Base-by-base conservation (phyloP, 2,329 filamentous ascomycete species). In the Coniella lustricola region DNA sequence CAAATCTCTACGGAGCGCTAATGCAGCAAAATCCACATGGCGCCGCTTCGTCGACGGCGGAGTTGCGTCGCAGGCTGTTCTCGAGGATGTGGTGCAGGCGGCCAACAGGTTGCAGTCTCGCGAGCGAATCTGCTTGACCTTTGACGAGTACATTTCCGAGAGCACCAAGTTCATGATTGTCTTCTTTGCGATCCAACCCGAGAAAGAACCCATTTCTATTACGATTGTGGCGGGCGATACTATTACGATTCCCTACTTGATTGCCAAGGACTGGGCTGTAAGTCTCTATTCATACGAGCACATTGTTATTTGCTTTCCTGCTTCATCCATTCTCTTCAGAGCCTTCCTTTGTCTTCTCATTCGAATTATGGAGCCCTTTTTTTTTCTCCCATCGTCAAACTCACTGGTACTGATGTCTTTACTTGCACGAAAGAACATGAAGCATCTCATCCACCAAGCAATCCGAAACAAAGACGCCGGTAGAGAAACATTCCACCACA, bases 141-240 rank as follows among this genome's bases (percentile, higher is more conserved):
- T 49, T 32, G 17, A 42, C 10, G 36, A 45, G 7, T 42, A 45
- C 18, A 10, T 13, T 3, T 22, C 3, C 5, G 25, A 20, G 13
- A 22, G 12, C 17, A 8, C 14, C 20, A 36, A 46, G 4, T 51
- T 46, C 32, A 22, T 29, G 9, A 8, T 51, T 16, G 46, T 49
- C 5, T 51, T 51, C 25, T 18, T 51, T 16, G 44, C 49, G 5
- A 20, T 51, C 3, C 38, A 35, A 9, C 18, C 43, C n/a, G 49
- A 51, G 37, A 48, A 44, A n/a, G 13, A 18, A 25, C 42, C 49
- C 4, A 38, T 51, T n/a, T 42, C 41, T 3, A 36, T 51, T 41
- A 42, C 39, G 7, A 46, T 45, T 20, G 37, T 22, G 14, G 13
- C 45, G 9, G 49, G 46, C 8, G 40, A 46, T 13, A 45, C 20